Evolutionary conservation across 495 filamentous ascomycete genomes (phyloP), one percentile per base, ranked within the genome.

Genomic region (Aspergillus olivimuriae): DNA sequence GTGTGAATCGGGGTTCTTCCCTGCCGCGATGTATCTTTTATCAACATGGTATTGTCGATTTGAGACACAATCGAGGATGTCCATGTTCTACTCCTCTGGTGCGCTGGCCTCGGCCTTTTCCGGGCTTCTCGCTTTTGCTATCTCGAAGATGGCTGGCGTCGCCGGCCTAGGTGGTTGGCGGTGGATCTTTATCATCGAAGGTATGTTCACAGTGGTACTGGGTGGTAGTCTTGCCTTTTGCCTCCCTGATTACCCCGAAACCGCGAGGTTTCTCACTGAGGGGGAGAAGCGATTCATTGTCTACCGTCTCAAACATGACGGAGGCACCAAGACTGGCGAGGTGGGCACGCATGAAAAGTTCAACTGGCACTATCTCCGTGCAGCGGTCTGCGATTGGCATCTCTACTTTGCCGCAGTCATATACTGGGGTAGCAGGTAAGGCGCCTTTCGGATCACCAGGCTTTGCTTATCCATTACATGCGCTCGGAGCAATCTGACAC

Each of bases 91-190:
- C 72, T 70, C 70, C 47, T 83, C 79, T 2, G 89, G 89, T 1
- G 82, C 81, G 2, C 61, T 95, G 11, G 89, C 89, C 6, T 86
- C 87, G n/a, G 89, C 89, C 5, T 95, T 95, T 50, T 87, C 88
- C 16, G 88, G 89, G 6, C 69, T 94, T 4, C 66, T 95, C 4
- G 89, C 89, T 1, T 80, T 74, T 2, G 89, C 79, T 3, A 89
- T 97, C 43, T 87, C 84, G 12, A 88, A 91, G 57, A 89, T 80
- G 70, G 47, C 63, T 3, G 68, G 72, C 8, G 56, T 88, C 12
- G 61, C 76, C 7, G 81, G 80, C 24, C 91, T 87, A 48, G 50
- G 56, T 1, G 91, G 88, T 21, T 97, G 91, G 91, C 74, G 90
- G 24, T 96, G 91, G 91, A 74, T 81, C 34, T 81, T 77, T 28